Conservation (phyloP, 495 filamentous ascomycete species). For the Penicillium waksmanii region DNA sequence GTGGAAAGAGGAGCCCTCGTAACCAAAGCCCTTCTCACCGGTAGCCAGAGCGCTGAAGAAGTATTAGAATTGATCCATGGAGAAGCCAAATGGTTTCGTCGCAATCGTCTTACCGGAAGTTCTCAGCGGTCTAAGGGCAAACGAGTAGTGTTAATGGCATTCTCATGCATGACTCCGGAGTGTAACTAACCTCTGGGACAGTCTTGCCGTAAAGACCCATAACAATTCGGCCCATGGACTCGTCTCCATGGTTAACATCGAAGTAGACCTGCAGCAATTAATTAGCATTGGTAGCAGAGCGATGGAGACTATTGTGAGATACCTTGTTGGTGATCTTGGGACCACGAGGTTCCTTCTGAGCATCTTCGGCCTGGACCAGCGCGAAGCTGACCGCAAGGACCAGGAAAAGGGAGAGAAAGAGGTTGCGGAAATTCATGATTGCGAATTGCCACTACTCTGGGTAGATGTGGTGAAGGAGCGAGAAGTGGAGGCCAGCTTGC, state of each 20-base stretch:
- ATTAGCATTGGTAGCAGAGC: slow-evolving; percentile 17
- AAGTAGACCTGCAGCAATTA: slow-evolving; percentile 71
- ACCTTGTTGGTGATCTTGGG: slow-evolving; percentile 97
- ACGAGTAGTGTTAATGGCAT: slow-evolving; percentile 7
- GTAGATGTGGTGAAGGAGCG: slow-evolving; percentile 13
- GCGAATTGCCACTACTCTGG: slow-evolving; percentile 29
- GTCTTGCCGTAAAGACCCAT: slow-evolving; percentile 98
- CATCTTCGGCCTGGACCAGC: slow-evolving; percentile 72
- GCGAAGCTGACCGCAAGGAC: slow-evolving; percentile 66
- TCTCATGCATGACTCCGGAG: neutral
- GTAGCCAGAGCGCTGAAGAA: slow-evolving; percentile 76
- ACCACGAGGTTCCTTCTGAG: slow-evolving; percentile 78
- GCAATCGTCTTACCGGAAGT: slow-evolving; percentile 71
- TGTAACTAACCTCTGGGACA: slow-evolving; percentile 72
- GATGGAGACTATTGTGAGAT: slow-evolving; percentile 11
- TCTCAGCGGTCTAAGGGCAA: slow-evolving; percentile 76
- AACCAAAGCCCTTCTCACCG: slow-evolving; percentile 96
- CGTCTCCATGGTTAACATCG: slow-evolving; percentile 88
- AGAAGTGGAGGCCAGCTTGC: slow-evolving; percentile 48
- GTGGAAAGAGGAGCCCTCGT: slow-evolving; percentile 95
- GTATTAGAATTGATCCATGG: slow-evolving; percentile 18
- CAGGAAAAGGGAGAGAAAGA: slow-evolving; percentile 69
- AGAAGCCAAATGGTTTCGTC: neutral
- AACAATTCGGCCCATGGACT: slow-evolving; percentile 82
- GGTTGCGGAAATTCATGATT: slow-evolving; percentile 54